Conservation (phyloP, 805 yeast species). For the Henningerozyma blattae region DNA sequence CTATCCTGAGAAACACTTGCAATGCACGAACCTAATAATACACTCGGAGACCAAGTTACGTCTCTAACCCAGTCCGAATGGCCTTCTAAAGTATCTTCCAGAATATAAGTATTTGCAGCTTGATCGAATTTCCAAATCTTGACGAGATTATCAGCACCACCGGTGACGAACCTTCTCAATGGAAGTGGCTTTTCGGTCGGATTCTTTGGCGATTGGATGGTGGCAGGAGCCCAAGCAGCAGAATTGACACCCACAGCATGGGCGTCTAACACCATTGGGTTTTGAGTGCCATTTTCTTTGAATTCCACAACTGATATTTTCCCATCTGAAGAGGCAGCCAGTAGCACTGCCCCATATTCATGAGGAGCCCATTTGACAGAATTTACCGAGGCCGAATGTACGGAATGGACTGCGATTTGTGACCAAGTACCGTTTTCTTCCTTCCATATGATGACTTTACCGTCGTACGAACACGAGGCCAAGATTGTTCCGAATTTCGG, state of each 20-base stretch:
- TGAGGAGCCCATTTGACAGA: slow-evolving; percentile 91
- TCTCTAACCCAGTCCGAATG: slow-evolving; percentile 99
- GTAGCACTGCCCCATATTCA: slow-evolving; percentile 78
- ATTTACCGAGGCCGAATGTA: slow-evolving; percentile 84
- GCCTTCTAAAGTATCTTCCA: slow-evolving; percentile 73
- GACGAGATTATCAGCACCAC: slow-evolving; percentile 84
- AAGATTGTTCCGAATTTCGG: slow-evolving; percentile 88
- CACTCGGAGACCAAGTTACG: slow-evolving; percentile 95
- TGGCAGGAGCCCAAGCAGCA: slow-evolving; percentile 77
- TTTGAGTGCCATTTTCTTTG: slow-evolving; percentile 68
- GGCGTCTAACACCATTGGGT: slow-evolving; percentile 41
- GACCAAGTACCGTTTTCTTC: slow-evolving; percentile 80
- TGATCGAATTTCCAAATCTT: slow-evolving; percentile 61
- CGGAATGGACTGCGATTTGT: slow-evolving; percentile 64
- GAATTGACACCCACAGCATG: slow-evolving; percentile 85
- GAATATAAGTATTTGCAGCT: slow-evolving; percentile 44
- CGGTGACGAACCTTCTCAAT: slow-evolving; percentile 72
- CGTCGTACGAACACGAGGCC: slow-evolving; percentile 88
- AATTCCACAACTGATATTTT: slow-evolving; percentile 76
- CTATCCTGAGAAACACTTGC: slow-evolving; percentile 97
- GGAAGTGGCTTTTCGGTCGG: slow-evolving; percentile 26
- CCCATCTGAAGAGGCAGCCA: slow-evolving; percentile 86
- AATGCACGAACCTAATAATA: slow-evolving; percentile 73
- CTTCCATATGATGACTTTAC: slow-evolving; percentile 83
- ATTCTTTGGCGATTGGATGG: slow-evolving; percentile 10